Percentiles rank a stretch among this genome's conserved stretches.
Evolutionary conservation across 306 rosid genomes (phyloP).

Genomic region (Pueraria montana): DNA sequence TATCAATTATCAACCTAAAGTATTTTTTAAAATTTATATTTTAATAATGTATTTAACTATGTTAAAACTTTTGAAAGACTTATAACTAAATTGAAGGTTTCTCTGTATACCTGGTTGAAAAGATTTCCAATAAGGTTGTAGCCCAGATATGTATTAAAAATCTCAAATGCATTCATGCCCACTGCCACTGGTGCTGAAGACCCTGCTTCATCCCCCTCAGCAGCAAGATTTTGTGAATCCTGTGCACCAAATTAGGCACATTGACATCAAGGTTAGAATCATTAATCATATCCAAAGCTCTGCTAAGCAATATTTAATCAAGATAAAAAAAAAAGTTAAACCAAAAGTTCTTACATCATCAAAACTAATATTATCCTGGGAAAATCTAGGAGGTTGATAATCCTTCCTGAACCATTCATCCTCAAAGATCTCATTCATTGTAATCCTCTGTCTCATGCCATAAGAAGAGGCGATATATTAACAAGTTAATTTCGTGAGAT

Average conservation of each 20-base stretch:
- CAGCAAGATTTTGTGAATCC: constrained; percentile 33
- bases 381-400: constrained; percentile 71
- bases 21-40: too few species aligned
- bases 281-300: constrained; percentile 1
- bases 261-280: background rate
- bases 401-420: constrained; percentile 86
- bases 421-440: constrained; percentile 72
- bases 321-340: background rate
- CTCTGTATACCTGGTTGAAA: constrained; percentile 47
- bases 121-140: constrained; percentile 67
- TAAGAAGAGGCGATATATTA: background rate
- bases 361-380: constrained; percentile 23
- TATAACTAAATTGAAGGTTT: background rate
- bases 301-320: constrained; percentile 20
- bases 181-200: background rate
- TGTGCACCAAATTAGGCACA: constrained; percentile 43
- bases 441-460: constrained; percentile 70
- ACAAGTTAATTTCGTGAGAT: background rate
- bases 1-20: too few species aligned
- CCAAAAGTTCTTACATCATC: constrained; percentile 46
- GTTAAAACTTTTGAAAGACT: background rate
- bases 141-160: constrained; percentile 76
- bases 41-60: too few species aligned
- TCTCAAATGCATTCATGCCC: constrained; percentile 85
- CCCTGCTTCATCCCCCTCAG: constrained; percentile 30